Base-by-base conservation (phyloP, 257 asterid species). In the Solanum arcanum region DNA sequence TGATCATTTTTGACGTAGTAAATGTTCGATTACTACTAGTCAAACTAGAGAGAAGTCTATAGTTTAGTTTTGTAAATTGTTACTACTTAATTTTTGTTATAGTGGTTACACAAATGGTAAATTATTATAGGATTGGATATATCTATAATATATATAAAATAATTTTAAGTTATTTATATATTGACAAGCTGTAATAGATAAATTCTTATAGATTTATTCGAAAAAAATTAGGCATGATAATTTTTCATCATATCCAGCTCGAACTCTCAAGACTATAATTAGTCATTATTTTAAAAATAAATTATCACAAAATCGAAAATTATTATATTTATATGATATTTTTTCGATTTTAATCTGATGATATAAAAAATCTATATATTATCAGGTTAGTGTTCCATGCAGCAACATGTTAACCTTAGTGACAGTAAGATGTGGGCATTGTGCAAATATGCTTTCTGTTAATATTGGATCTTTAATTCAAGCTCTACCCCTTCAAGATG, bases 351-450 rank as follows among this genome's bases (percentile, higher is more conserved):
- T 70, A 70, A 70, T 18, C 25, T 31, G 77, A 33, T 9, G 8
- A 4, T 16, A 15, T 33, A 70, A 70, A 35, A 73, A 20, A 35
- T 5, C 2, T 35, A 73, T 37, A 35, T 73, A 20, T 78, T 46
- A 9, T 78, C 91, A 93, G 98, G 98, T 94, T 86, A 91, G 85
- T 31, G 96, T 94, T 64, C 98, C 98, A 78, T 85, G 88, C 90
- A 91, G 83, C 88, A 91, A 89, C 91, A 86, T 92, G 64, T 59
- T 90, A 52, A 88, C 84, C 92, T 93, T 85, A 86, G 92, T 93
- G 85, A 90, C 92, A 44, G 92, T 94, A 35, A 89, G 89, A 87
- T 94, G 98, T 84, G 98, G 96, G 47, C 94, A 93, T 88, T 94
- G 96, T 87, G 86, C 88, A 25, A 86, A 85, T 84, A 87, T 94